Evolutionary conservation across 169 alveolate species (phyloP), one percentile per base, ranked within the genome.

Genomic region (Eimeria praecox): DNA sequence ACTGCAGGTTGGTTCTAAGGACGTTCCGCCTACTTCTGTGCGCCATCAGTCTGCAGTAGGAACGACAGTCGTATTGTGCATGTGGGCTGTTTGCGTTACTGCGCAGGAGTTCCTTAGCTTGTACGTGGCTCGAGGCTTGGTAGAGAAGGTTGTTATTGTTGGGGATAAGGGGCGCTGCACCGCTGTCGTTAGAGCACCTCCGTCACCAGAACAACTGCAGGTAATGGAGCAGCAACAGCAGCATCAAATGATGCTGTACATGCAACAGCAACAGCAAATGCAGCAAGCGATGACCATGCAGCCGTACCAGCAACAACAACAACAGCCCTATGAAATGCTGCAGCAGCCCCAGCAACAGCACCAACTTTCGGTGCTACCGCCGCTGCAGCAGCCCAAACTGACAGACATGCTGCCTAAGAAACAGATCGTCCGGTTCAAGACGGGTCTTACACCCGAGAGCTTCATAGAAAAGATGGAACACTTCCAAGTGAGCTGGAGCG

Each of bases 121-220:
- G 44, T 92, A 92, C 27, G 95, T 92, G n/a, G 95, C 95, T 12
- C 64, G 89, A 18, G 95, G 95, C 35, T 80, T 92, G 82, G 95
- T 92, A 56, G 95, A 92, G 52, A 56, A 64, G 33, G 92, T 92
- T 59, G 91, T 75, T 20, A 92, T 92, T 54, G 83, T 92, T n/a
- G 95, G 95, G 33, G 95, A 92, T n/a, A 82, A 86, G 38, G 95
- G 95, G 85, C 80, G 89, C 20, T 92, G 95, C 56, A 82, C 91
- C 16, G 95, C 95, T 27, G 78, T 92, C 16, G 95, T 92, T 27
- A 38, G 89, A 56, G 73, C 80, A 38, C 52, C 95, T 30, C 95
- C 95, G 27, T 56, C 90, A 30, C 80, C 89, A 12, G 90, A 59
- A 14, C 95, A 78, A 69, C 75, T 64, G 86, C 95, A 59, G 85